Base-by-base conservation (phyloP, 225 moss, liverwort and hornwort species). In the Climacium dendroides region DNA sequence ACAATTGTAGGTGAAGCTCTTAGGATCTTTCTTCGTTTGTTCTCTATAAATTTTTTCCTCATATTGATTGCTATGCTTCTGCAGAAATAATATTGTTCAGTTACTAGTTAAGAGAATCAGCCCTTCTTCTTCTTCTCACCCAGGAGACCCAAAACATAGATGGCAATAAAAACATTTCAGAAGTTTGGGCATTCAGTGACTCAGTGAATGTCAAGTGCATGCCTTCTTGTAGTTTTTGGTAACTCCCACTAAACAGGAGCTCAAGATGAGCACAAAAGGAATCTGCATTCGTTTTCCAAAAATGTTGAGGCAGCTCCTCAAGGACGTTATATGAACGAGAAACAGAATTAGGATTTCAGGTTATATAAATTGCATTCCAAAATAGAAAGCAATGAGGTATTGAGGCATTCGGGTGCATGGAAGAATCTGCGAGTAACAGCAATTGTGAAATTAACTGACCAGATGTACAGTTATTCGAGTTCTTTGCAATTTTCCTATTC, bases 1-100 rank as follows among this genome's bases (percentile, higher is more conserved):
- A 20, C 94, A 94, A 87, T 93, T 94, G 94, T 93, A 87, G 25
- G 91, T 89, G 85, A 76, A 57, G 52, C 43, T 79, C 64, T 55
- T 45, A 23, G 41, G 18, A 52, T 69, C 48, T 37, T 23, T 25
- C 24, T 77, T 78, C 11, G 11, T 78, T 55, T 78, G 11, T 2
- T 13, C 22, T 65, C 23, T n/a, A 19, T 15, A 35, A 39, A 1
- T 52, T 11, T 62, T 69, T 47, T 35, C n/a, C 19, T 74, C 6
- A 75, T 63, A 20, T 74, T 17, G 19, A 23, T 75, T 30, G 57
- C 11, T 10, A 8, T 30, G 43, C 16, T 50, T 11, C 24, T 80
- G 53, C 45, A 62, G 83, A 71, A 35, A 73, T 26, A 12, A 28
- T 3, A 26, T 47, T 48, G 19, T 13, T 60, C 25, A 84, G 7